Evolutionary conservation across 2,329 filamentous ascomycete genomes (phyloP), one percentile per base, ranked within the genome.

Genomic region (Fusarium sp.): DNA sequence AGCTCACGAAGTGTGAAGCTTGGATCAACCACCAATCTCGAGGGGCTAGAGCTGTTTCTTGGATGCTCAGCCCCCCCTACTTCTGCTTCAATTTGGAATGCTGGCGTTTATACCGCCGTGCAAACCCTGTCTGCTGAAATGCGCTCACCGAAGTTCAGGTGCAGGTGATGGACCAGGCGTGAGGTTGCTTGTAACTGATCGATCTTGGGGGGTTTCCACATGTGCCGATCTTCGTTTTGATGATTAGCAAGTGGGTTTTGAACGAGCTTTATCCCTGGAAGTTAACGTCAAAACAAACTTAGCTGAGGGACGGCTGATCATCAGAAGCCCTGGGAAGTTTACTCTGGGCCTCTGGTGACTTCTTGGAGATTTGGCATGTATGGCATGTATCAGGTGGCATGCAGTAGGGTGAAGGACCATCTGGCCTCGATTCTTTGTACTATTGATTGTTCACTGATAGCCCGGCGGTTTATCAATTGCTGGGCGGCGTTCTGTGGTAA

Each of bases 41-140:
- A 24, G 38, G 30, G 54, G 15, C 30, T 36, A 51, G 45, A 42
- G 28, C 41, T 54, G 42, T 24, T 42, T 34, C 41, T 36, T 58
- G 30, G 36, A 24, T 48, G 28, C 57, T 50, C 57, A 52, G 34
- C 48, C 24, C 30, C 66, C 59, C 38, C 34, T 39, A 28, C 41
- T 51, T 39, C 57, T 26, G 30, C 50, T 60, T 50, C 38, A 44
- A 48, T 34, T 52, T 51, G 48, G 32, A 48, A 41, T 28, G 24
- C 68, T 47, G 48, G 66, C 48, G 51, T 71, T 55, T 67, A 41
- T 42, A 51, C 32, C 45, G 28, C 45, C 34, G 60, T 56, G 45
- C 24, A 54, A 68, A 41, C 44, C 50, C 22, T 52, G 45, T 51
- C 22, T 38, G 26, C 51, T 52, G 15, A 36, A 45, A 52, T 32